A percentile compares a stretch with the other conserved stretches of the same genome.
phyloP scores from a whole-genome alignment of 345 rosid genomes.

The Cochlearia excelsa region DNA sequence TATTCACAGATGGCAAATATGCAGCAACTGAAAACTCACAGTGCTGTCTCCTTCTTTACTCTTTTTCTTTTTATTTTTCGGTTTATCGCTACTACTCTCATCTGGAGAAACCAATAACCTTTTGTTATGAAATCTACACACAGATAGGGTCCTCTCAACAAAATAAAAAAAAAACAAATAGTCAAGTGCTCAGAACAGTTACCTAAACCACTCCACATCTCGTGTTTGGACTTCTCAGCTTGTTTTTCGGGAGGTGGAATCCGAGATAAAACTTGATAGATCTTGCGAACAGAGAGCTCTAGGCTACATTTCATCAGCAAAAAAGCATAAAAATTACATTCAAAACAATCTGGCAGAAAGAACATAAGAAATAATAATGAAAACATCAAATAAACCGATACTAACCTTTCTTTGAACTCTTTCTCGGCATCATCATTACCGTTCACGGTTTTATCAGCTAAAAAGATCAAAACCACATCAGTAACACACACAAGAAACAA shows the following conservation, averaged over 20 bases:
- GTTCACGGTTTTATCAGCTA: constrained; percentile 33
- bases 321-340: constrained; percentile 1
- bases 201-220: constrained; percentile 93
- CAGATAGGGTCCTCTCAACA: not conserved
- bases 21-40: constrained; percentile 42
- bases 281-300: constrained; percentile 46
- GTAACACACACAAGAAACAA: not conserved
- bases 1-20: not conserved
- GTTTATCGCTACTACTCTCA: constrained; percentile 19
- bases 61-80: constrained; percentile 38
- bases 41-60: constrained; percentile 35
- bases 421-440: constrained; percentile 26
- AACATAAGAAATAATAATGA: not conserved
- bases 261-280: constrained; percentile 54
- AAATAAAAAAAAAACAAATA: constrained; percentile 6
- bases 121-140: constrained; percentile 11
- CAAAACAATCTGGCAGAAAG: not conserved
- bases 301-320: constrained; percentile 41
- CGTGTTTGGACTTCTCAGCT: constrained; percentile 43
- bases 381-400: constrained; percentile 6
- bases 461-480: constrained; percentile 6
- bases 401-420: constrained; percentile 51
- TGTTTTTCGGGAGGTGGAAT: constrained; percentile 49
- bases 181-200: constrained; percentile 21
- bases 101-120: constrained; percentile 21